Percentiles rank a stretch among this genome's conserved stretches.
phyloP scores from a whole-genome alignment of 352 stramenopile genomes.

The Pythium plurisporium region DNA sequence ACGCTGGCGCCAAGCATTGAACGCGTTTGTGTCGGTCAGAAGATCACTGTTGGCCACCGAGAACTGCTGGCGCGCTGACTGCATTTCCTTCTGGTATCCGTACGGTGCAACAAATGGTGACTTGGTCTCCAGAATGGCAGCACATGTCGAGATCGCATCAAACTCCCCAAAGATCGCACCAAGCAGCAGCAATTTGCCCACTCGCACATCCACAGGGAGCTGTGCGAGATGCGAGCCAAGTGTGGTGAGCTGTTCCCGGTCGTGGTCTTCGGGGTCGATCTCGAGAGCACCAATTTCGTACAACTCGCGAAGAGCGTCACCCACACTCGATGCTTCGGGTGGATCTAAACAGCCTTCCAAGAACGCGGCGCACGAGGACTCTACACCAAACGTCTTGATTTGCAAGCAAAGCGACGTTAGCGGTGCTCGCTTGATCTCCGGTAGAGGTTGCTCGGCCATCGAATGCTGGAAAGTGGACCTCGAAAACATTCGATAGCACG shows the following conservation, averaged over 20 bases:
- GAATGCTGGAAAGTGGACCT: slow-evolving; percentile 63
- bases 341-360: slow-evolving; percentile 90
- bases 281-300: slow-evolving; percentile 85
- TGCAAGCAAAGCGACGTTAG: slow-evolving; percentile 95
- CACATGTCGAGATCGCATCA: slow-evolving; percentile 61
- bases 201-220: slow-evolving; percentile 94
- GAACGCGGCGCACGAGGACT: slow-evolving; percentile 79
- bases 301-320: slow-evolving; percentile 89
- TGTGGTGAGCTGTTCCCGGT: slow-evolving; percentile 80
- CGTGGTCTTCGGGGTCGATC: slow-evolving; percentile 24
- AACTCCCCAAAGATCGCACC: slow-evolving; percentile 92
- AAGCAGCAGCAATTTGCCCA: slow-evolving; percentile 97
- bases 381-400: slow-evolving; percentile 87
- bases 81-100: slow-evolving; percentile 63
- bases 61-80: slow-evolving; percentile 55
- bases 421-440: slow-evolving; percentile 95
- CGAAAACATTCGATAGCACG: slow-evolving; percentile 88
- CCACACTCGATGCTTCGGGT: slow-evolving; percentile 81
- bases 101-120: slow-evolving; percentile 82
- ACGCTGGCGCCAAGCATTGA: slow-evolving; percentile 45
- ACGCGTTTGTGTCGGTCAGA: slow-evolving; percentile 76
- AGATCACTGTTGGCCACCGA: slow-evolving; percentile 58
- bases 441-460: slow-evolving; percentile 80
- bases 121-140: slow-evolving; percentile 71
- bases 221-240: slow-evolving; percentile 91